phyloP scores from a whole-genome alignment of 225 moss, liverwort and hornwort species.

The Anthoceros angustus region DNA sequence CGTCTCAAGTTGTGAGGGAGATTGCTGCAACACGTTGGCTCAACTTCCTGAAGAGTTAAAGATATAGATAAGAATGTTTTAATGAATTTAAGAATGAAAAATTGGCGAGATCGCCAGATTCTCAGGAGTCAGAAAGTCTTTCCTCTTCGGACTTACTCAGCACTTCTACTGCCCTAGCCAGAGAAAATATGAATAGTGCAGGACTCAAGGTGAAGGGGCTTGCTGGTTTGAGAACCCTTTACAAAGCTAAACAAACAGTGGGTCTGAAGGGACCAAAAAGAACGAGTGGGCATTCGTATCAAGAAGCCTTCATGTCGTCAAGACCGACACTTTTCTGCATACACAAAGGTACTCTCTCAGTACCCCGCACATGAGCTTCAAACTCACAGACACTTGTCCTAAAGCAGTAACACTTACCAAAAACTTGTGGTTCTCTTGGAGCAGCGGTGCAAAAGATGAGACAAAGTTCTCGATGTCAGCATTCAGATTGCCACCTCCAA shows the following conservation, averaged over 20 bases:
- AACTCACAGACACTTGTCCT: neutral
- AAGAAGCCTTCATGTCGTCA: slow-evolving; percentile 54
- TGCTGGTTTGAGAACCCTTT: neutral
- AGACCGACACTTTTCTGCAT: slow-evolving; percentile 44
- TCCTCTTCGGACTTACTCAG: too few species aligned
- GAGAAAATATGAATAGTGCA: too few species aligned
- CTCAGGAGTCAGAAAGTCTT: too few species aligned
- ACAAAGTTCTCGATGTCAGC: slow-evolving; percentile 74
- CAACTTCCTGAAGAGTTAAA: too few species aligned
- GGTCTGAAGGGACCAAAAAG: neutral
- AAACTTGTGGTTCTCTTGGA: slow-evolving; percentile 80
- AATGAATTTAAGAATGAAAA: too few species aligned
- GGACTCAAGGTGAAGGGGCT: too few species aligned
- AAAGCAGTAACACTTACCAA: slow-evolving; percentile 27
- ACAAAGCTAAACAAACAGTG: neutral
- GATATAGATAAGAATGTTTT: too few species aligned
- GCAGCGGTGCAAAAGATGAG: slow-evolving; percentile 48
- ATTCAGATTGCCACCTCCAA: slow-evolving; percentile 56
- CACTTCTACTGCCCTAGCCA: too few species aligned
- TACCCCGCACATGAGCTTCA: neutral
- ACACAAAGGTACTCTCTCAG: neutral
- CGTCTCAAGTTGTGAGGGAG: too few species aligned
- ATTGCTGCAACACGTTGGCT: too few species aligned
- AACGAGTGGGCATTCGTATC: slow-evolving; percentile 4
- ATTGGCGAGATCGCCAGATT: too few species aligned